Base-by-base conservation (phyloP, 495 filamentous ascomycete species). In the Daldinia vernicosa region DNA sequence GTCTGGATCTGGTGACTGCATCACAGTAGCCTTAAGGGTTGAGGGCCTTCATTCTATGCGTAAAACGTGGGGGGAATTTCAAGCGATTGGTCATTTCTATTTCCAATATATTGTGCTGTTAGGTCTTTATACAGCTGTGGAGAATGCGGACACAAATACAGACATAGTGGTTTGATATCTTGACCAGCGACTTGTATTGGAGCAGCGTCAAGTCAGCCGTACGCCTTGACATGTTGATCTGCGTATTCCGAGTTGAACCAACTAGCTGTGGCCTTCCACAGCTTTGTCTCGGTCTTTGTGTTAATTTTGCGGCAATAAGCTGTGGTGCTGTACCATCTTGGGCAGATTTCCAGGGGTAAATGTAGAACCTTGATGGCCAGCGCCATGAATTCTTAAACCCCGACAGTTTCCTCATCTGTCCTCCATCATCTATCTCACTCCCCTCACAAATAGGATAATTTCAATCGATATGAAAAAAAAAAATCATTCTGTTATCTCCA, bases 291-390 rank as follows among this genome's bases (percentile, higher is more conserved):
- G 17, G 17, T 45, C 6, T 45, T 45, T 9, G 40, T 45, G 7
- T 17, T 39, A 30, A 22, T 22, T 45, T 45, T 45, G 40, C 7
- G 40, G 43, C n/a, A 22, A 47, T 24, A 47, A 24, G 9, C 17
- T 47, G 43, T 47, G 43, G 43, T 47, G 7, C 9, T 47, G 43
- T 47, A 47, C 43, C 43, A 4, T 47, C 43, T 24, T 47, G 8
- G 17, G 43, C 11, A 12, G 19, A 30, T 6, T 58, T 43, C 37
- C 56, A 27, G 37, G 56, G 56, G 56, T 40, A 40, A 30, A 60
- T 45, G 56, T 60, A 60, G 56, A 60, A 60, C 56, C 56, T 60
- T 60, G 56, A 60, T 60, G 37, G 37, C 37, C 56, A 43, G 11
- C 37, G 35, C 56, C 22, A 60, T 43, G 56, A 28, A 60, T n/a